A percentile compares a stretch with the other conserved stretches of the same genome.
Evolutionary conservation across 2,329 filamentous ascomycete species (phyloP).

Genomic region (Pseudomassariella vexata): DNA sequence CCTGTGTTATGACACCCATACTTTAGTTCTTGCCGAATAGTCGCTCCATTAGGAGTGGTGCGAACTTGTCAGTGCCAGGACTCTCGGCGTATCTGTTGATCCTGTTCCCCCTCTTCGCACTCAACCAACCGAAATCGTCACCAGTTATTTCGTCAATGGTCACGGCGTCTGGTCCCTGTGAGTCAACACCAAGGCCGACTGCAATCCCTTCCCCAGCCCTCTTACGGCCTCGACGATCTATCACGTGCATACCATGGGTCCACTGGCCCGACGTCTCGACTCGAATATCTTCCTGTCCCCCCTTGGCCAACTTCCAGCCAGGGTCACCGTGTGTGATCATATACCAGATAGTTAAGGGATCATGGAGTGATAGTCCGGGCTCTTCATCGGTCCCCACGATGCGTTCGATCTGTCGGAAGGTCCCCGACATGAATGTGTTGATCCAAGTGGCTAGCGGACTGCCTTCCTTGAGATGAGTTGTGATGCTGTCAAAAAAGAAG

Average conservation of each 20-base stretch:
- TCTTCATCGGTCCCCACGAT: conserved; percentile 54
- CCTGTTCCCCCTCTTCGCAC: conserved; percentile 67
- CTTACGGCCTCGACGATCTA: conserved; percentile 63
- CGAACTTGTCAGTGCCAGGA: conserved; percentile 64
- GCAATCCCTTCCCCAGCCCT: conserved; percentile 39
- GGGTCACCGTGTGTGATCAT: conserved; percentile 56
- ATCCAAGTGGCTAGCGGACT: conserved; percentile 73
- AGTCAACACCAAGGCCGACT: conserved; percentile 29
- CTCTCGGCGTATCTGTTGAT: conserved; percentile 67
- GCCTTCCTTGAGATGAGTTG: conserved; percentile 50
- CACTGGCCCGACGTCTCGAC: conserved; percentile 90
- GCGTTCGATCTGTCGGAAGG: conserved; percentile 61
- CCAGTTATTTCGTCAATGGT: conserved; percentile 51
- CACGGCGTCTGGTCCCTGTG: conserved; percentile 40
- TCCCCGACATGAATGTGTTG: conserved; percentile 63
- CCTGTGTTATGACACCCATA: conserved; percentile 6
- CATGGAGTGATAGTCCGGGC: conserved; percentile 64
- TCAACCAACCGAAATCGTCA: conserved; percentile 74
- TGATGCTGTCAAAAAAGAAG: conserved; percentile 52
- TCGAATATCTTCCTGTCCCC: conserved; percentile 71
- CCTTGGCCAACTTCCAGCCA: conserved; percentile 47
- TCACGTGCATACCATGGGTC: conserved; percentile 86
- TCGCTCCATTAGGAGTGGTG: conserved; percentile 56
- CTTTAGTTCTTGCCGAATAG: conserved; percentile 50
- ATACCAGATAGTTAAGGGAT: conserved; percentile 77